These are phyloP conservation scores for Fusarium succisae DNA, from an alignment of 2,329 filamentous ascomycete species.

Conservation along the genomic window DNA sequence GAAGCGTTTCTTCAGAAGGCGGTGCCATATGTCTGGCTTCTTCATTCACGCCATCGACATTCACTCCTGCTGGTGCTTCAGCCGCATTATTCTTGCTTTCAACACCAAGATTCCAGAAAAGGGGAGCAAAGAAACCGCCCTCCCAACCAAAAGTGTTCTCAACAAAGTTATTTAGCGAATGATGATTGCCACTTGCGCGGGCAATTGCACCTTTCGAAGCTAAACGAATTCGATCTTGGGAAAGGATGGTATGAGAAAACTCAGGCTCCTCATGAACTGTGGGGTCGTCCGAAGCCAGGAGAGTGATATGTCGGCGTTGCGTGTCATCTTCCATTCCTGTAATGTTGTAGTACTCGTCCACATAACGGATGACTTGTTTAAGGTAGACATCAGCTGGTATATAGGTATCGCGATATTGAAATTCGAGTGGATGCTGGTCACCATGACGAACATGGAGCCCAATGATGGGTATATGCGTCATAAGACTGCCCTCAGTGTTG, in stretches of 20 bases:
- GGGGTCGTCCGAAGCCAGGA: conserved; percentile 85
- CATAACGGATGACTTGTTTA: conserved; percentile 65
- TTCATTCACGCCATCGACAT: conserved; percentile 37
- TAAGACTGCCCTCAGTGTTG: conserved; percentile 50
- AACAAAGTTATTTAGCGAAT: conserved; percentile 70
- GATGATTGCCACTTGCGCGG: conserved; percentile 53
- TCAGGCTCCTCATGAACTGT: conserved; percentile 75
- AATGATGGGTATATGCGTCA: conserved; percentile 56
- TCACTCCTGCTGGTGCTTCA: conserved; percentile 44
- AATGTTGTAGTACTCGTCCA: conserved; percentile 59
- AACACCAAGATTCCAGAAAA: conserved; percentile 81
- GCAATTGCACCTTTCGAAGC: conserved; percentile 68
- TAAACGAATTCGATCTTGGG: conserved; percentile 80
- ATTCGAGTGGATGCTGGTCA: conserved; percentile 80
- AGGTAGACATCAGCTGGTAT: conserved; percentile 77
- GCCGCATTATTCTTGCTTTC: conserved; percentile 54
- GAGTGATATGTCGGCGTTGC: conserved; percentile 57
- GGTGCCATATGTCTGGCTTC: conserved; percentile 40
- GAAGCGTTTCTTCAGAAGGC: conserved; percentile 65
- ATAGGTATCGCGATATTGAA: conserved; percentile 80
- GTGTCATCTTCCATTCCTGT: conserved; percentile 49
- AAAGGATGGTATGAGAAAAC: conserved; percentile 65
- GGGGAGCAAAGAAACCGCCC: conserved; percentile 82
- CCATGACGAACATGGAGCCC: conserved; percentile 84
- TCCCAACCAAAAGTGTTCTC: conserved; percentile 87